Conservation (phyloP, 2,329 filamentous ascomycete genomes). For the Lizonia empirigonia region DNA sequence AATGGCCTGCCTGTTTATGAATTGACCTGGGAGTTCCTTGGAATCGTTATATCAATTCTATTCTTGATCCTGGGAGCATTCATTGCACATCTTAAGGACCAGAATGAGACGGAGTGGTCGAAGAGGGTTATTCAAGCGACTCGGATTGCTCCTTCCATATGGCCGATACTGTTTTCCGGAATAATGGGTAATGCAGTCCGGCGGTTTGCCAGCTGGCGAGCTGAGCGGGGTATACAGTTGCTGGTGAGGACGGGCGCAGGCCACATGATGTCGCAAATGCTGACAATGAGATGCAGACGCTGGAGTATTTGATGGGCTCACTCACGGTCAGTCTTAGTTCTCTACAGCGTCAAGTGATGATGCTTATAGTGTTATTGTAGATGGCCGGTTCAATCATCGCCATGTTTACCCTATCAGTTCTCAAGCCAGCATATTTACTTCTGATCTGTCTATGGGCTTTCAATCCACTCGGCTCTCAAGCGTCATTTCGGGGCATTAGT, state of each 20-base stretch:
- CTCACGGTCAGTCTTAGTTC: background rate
- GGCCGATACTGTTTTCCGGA: constrained; percentile 18
- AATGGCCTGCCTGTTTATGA: background rate
- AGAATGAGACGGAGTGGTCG: constrained; percentile 2
- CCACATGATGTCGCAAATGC: background rate
- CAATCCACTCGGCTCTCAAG: constrained; percentile 19
- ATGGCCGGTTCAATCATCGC: constrained; percentile 14
- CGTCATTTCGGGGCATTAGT: constrained; percentile 11
- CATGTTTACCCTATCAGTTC: constrained; percentile 6
- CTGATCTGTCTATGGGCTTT: constrained; percentile 14
- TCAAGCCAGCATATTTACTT: constrained; percentile 2
- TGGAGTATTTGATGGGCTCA: constrained; percentile 15
- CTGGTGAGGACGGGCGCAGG: background rate
- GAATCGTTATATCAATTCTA: background rate
- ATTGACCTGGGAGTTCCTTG: background rate
- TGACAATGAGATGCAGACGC: background rate
- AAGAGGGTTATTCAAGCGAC: constrained; percentile 11
- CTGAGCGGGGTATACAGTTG: constrained; percentile 11
- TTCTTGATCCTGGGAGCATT: background rate
- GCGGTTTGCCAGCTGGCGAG: constrained; percentile 14
- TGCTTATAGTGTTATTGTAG: background rate
- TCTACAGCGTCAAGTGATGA: no score
- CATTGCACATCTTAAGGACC: background rate
- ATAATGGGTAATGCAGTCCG: constrained; percentile 14
- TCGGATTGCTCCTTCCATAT: constrained; percentile 11